Evolutionary conservation across 106 monocot genomes (phyloP), one percentile per base, ranked within the genome.

Genomic region (Cymbidium sinense): DNA sequence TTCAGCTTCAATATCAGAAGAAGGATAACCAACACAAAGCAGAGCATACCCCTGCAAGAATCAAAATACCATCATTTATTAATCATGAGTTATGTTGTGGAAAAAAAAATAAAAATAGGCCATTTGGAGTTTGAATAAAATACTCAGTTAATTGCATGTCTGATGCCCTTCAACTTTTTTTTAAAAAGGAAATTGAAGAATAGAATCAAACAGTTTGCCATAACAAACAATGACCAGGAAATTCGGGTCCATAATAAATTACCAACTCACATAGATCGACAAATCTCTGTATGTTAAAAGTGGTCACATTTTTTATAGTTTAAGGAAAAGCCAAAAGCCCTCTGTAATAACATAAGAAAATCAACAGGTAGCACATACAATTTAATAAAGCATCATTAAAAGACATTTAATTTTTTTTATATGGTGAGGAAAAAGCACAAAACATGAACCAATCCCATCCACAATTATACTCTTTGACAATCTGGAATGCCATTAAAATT

Each of bases 1-100:
- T 86, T 94, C 98, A 43, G 90, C 98, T 87, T 94, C 98, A 35
- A 98, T n/a, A 81, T 98, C 98, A 79, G 94, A 90, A 79, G 87
- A 81, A 70, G 98, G 92, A 72, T 88, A 98, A 52, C 98, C 88
- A 35, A 98, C 94, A 79, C 94, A 98, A n/a, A 94, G 86, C 30
- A 98, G 84, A 78, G 98, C 98, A 86, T 92, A 98, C 75, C 98
- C 98, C 98, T 98, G 83, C 64, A 85, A 62, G 10, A 25, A 62
- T 47, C 8, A 23, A n/a, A 62, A 62, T 62, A 62, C 9, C 61
- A 62, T 62, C 8, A 62, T 23, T 62, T 25, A 62, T 27, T 27
- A 62, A 62, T 21, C 54, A 19, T 4, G 18, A 54, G 54, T 54
- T 54, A 54, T 54, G 54, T 54, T 39, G 27, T 23, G 61, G 77